Conservation (phyloP, 768 basidiomycete species). For the Pleurotus giganteus region DNA sequence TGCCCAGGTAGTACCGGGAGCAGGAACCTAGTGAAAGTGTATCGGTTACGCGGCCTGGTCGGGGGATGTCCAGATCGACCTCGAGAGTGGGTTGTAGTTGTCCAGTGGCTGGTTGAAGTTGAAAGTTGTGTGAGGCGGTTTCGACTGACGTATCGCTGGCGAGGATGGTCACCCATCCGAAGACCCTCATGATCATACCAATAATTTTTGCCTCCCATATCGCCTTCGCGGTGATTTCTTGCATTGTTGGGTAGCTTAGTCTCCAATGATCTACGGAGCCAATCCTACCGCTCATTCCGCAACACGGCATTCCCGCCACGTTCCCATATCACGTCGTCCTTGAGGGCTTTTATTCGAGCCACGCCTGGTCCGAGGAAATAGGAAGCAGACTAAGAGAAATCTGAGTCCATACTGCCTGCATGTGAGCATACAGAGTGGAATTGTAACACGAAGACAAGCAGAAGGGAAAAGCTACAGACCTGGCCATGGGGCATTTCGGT, state of each 20-base stretch:
- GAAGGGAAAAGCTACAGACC: too few relatives aligned
- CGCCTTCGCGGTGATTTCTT: conserved; percentile 21
- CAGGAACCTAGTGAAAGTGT: conserved; percentile 32
- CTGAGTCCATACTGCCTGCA: too few relatives aligned
- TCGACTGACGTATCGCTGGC: conserved; percentile 10
- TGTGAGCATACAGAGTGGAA: too few relatives aligned
- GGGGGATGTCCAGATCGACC: conserved; percentile 37
- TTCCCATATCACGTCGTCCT: too few relatives aligned
- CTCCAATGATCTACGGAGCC: too few relatives aligned
- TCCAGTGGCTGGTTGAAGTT: conserved; percentile 11
- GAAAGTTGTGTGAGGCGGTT: conserved; percentile 13
- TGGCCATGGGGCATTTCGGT: too few relatives aligned
- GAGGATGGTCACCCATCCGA: conserved; percentile 16
- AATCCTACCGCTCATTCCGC: too few relatives aligned
- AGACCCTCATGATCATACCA: conserved; percentile 16
- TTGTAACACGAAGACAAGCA: too few relatives aligned
- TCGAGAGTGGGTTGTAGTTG: conserved; percentile 36
- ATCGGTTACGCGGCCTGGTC: conserved; percentile 26
- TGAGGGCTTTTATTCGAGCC: too few relatives aligned
- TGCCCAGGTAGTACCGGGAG: conserved; percentile 32
- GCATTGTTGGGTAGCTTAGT: not conserved
- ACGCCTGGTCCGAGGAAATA: too few relatives aligned
- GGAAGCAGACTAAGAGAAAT: too few relatives aligned
- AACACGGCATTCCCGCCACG: too few relatives aligned
- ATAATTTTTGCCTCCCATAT: conserved; percentile 19